A percentile compares a stretch with the other conserved stretches of the same genome.
Conservation (phyloP, 2,329 filamentous ascomycete species). For the Pseudodiploospora longispora region DNA sequence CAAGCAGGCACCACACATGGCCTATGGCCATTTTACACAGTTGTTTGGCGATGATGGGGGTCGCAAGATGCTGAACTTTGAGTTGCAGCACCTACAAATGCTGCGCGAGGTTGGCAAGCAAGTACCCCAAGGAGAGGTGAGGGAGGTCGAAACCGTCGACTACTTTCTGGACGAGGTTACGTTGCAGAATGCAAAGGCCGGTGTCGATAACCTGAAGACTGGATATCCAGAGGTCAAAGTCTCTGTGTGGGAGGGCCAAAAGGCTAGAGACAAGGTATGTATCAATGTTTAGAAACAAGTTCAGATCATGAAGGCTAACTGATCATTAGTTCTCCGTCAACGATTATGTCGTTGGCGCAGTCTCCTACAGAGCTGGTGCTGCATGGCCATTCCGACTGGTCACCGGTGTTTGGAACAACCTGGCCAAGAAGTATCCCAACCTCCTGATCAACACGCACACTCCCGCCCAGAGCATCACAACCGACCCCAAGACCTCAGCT, state of each 20-base stretch:
- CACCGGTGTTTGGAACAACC: slow-evolving; percentile 22
- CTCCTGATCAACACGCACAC: slow-evolving; percentile 24
- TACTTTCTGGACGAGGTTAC: slow-evolving; percentile 1
- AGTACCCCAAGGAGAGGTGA: slow-evolving; percentile 3
- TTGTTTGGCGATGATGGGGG: slow-evolving; percentile 9
- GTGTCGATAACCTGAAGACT: slow-evolving; percentile 8
- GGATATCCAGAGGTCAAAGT: slow-evolving; percentile 5
- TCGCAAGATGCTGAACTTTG: slow-evolving; percentile 1
- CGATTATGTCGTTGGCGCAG: not conserved
- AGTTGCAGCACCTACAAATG: not conserved
- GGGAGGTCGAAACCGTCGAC: slow-evolving; percentile 5
- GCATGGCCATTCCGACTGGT: slow-evolving; percentile 33
- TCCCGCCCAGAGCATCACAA: slow-evolving; percentile 14
- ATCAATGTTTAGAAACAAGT: too few species aligned
- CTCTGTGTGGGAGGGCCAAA: too few species aligned
- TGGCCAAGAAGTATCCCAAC: slow-evolving; percentile 17
- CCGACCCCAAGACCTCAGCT: not conserved
- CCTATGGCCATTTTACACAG: slow-evolving; percentile 3
- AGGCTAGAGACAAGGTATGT: too few species aligned
- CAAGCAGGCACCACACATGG: slow-evolving; percentile 1
- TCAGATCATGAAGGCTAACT: too few species aligned
- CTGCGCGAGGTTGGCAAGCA: not conserved
- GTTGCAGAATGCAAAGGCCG: slow-evolving; percentile 2
- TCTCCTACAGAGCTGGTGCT: slow-evolving; percentile 17
- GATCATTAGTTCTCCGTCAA: not conserved